Conservation (phyloP, 164 flowering plant genomes). For the Dillenia turbinata region DNA sequence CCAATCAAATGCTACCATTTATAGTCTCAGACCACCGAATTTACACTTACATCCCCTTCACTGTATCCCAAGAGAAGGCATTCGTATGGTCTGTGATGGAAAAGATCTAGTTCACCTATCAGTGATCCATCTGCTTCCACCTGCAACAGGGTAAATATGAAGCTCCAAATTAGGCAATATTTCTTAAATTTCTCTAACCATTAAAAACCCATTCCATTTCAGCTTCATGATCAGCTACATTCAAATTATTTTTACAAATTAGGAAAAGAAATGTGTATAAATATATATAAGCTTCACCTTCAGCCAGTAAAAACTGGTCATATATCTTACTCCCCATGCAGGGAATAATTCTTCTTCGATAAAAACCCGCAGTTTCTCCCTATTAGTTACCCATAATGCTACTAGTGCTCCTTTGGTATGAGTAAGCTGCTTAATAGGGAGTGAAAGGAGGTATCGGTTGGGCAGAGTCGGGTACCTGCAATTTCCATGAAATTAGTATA, state of each 20-base stretch:
- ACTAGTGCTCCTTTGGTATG: conserved; percentile 79
- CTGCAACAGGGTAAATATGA: conserved; percentile 24
- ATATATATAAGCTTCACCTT: conserved; percentile 41
- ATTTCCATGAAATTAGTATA: conserved; percentile 8
- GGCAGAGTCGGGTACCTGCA: conserved; percentile 89
- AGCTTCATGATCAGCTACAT: too few relatives aligned
- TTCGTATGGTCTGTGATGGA: conserved; percentile 94
- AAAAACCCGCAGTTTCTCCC: conserved; percentile 74
- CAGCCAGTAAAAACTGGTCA: conserved; percentile 70
- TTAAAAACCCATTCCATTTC: too few relatives aligned
- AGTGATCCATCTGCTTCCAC: conserved; percentile 77
- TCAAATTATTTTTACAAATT: neutral
- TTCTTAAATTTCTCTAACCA: too few relatives aligned
- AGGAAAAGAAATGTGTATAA: neutral
- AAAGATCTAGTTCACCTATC: conserved; percentile 78
- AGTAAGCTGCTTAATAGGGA: conserved; percentile 77
- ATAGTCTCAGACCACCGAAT: neutral
- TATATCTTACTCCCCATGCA: conserved; percentile 69
- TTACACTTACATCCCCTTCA: conserved; percentile 40
- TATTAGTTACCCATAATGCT: conserved; percentile 94
- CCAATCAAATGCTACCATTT: neutral
- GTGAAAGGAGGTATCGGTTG: conserved; percentile 65
- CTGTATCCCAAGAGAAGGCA: conserved; percentile 76
- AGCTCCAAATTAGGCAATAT: too few relatives aligned
- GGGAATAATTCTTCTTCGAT: conserved; percentile 85